Percentiles rank a stretch among this genome's conserved stretches.
Evolutionary conservation across 345 rosid species (phyloP).

Genomic region (Boechera retrofracta): DNA sequence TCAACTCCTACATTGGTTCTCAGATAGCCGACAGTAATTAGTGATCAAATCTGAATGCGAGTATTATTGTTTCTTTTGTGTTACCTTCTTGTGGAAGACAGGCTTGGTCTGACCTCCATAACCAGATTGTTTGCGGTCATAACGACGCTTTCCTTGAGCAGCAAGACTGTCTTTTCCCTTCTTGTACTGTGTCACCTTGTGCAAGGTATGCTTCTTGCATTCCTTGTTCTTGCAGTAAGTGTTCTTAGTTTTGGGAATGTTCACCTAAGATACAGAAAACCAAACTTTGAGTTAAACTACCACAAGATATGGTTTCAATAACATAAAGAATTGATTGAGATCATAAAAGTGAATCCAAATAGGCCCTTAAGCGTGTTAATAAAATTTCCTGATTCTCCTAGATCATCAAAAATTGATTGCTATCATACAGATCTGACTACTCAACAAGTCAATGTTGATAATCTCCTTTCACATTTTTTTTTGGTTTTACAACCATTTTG

Average conservation of each 20-base stretch:
- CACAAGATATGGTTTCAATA: neutral
- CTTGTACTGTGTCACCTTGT: slow-evolving; percentile 89
- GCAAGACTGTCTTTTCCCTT: slow-evolving; percentile 92
- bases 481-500: neutral
- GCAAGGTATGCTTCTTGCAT: slow-evolving; percentile 88
- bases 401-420: neutral
- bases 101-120: slow-evolving; percentile 95
- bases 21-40: neutral
- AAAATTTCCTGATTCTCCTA: neutral
- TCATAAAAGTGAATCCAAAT: neutral
- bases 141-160: slow-evolving; percentile 88
- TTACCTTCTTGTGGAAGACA: slow-evolving; percentile 90
- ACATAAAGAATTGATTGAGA: neutral
- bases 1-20: neutral
- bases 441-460: neutral
- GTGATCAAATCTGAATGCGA: too few species aligned
- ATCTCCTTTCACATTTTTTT: neutral
- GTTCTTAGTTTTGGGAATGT: slow-evolving; percentile 87
- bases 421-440: neutral
- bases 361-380: neutral
- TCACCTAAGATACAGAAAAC: slow-evolving; percentile 56
- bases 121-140: slow-evolving; percentile 85
- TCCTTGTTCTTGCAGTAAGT: slow-evolving; percentile 85
- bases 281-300: neutral
- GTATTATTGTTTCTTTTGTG: neutral